Evolutionary conservation across 495 filamentous ascomycete genomes (phyloP).

Genomic region (Aspergillus hancockii): DNA sequence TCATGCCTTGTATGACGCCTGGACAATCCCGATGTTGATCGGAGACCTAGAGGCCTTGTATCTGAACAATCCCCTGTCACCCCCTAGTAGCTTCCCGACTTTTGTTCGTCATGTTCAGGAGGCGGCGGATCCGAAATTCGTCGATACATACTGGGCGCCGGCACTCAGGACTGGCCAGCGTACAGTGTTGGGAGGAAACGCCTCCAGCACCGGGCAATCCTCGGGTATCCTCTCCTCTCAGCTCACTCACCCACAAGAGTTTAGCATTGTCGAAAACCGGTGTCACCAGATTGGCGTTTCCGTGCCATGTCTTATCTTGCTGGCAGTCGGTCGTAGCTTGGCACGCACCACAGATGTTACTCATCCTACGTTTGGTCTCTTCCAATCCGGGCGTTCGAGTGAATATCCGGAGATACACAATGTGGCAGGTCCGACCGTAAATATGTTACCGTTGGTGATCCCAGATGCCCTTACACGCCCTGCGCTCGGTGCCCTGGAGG

Average conservation of each 20-base stretch:
- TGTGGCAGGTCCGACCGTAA: constrained; percentile 11
- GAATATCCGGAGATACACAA: constrained; percentile 4
- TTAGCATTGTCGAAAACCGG: background rate
- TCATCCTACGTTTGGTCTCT: constrained; percentile 27
- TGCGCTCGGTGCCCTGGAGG: background rate
- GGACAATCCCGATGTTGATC: constrained; percentile 20
- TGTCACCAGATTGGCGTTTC: background rate
- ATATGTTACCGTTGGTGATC: constrained; percentile 5
- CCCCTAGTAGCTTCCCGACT: background rate
- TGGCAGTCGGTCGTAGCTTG: constrained; percentile 21
- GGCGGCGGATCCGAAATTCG: background rate
- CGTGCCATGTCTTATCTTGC: constrained; percentile 22
- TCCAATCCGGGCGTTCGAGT: constrained; percentile 25
- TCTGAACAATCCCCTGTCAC: background rate
- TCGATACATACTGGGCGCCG: background rate
- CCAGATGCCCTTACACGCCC: background rate
- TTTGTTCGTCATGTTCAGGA: background rate
- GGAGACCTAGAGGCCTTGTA: constrained; percentile 24
- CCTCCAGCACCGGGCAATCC: background rate
- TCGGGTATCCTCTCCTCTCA: background rate
- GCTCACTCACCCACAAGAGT: background rate
- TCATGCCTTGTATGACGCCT: constrained; percentile 32
- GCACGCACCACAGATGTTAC: constrained; percentile 12
- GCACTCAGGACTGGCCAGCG: background rate
- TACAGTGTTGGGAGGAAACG: constrained; percentile 3